Conservation (phyloP, 352 stramenopile species). For the Phytophthora rubi region DNA sequence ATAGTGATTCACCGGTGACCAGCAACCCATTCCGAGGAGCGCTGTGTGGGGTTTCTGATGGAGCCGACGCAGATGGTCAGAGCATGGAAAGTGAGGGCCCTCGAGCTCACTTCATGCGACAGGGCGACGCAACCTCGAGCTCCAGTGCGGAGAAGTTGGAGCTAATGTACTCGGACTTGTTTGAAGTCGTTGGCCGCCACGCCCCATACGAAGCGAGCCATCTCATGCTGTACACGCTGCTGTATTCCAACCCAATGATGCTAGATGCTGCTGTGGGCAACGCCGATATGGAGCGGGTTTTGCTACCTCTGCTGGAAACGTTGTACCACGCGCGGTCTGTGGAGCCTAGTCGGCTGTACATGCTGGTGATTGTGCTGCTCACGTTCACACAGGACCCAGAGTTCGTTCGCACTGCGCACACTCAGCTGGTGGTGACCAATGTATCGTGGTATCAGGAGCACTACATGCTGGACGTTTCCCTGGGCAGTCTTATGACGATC, state of each 20-base stretch:
- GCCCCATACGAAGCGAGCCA: slow-evolving; percentile 71
- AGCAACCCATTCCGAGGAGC: slow-evolving; percentile 75
- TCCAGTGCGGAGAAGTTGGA: slow-evolving; percentile 32
- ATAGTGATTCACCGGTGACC: slow-evolving; percentile 44
- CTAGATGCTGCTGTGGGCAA: slow-evolving; percentile 52
- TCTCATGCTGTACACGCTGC: slow-evolving; percentile 75
- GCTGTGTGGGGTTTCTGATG: slow-evolving; percentile 47
- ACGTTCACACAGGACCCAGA: slow-evolving; percentile 66
- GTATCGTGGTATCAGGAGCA: slow-evolving; percentile 82
- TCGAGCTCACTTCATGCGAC: slow-evolving; percentile 24
- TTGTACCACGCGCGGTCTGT: slow-evolving; percentile 72
- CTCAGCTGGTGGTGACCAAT: slow-evolving; percentile 59
- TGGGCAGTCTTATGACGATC: slow-evolving; percentile 79
- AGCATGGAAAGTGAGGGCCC: slow-evolving; percentile 39
- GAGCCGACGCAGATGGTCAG: slow-evolving; percentile 36
- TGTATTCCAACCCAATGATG: slow-evolving; percentile 72
- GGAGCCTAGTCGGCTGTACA: slow-evolving; percentile 70
- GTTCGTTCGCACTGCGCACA: slow-evolving; percentile 73
- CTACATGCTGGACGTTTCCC: slow-evolving; percentile 78
- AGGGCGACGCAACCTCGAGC: slow-evolving; percentile 4
- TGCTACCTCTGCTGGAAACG: slow-evolving; percentile 76
- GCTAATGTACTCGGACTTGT: slow-evolving; percentile 61
- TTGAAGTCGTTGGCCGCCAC: slow-evolving; percentile 55
- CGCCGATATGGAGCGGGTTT: slow-evolving; percentile 52
- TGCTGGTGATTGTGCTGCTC: slow-evolving; percentile 75